These are phyloP conservation scores for Tylopilus orsonianus DNA, from an alignment of 1,284 basidiomycete genomes.

Conservation along the genomic window DNA sequence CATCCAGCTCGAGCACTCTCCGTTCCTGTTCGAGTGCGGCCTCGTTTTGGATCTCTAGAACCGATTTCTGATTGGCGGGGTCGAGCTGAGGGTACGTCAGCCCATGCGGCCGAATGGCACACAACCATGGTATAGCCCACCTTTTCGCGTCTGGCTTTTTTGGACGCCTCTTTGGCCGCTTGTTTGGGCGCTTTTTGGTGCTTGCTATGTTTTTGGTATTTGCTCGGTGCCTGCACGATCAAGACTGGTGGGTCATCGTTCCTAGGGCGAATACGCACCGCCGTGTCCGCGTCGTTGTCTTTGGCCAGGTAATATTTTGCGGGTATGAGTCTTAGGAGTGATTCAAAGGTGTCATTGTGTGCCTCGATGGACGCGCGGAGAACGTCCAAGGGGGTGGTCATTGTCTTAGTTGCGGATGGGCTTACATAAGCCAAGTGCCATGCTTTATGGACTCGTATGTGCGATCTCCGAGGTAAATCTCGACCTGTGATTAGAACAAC, in stretches of 20 bases:
- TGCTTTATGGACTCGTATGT: too few relatives aligned
- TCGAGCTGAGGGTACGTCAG: slow-evolving; percentile 62
- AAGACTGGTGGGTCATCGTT: background rate
- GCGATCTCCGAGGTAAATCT: too few relatives aligned
- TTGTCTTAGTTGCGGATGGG: slow-evolving; percentile 21
- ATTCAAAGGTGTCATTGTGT: slow-evolving; percentile 84
- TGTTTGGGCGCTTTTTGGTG: slow-evolving; percentile 80
- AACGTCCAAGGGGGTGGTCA: slow-evolving; percentile 50
- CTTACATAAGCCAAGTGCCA: too few relatives aligned
- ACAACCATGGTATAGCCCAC: slow-evolving; percentile 45
- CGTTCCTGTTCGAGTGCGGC: slow-evolving; percentile 28
- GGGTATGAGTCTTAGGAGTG: slow-evolving; percentile 80
- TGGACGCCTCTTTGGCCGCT: slow-evolving; percentile 82
- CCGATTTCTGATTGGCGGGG: slow-evolving; percentile 82
- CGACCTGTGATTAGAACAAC: too few relatives aligned
- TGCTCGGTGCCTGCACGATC: slow-evolving; percentile 54
- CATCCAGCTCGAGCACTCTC: slow-evolving; percentile 15
- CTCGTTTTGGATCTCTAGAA: slow-evolving; percentile 74
- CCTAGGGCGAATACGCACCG: slow-evolving; percentile 13
- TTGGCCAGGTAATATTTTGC: slow-evolving; percentile 82
- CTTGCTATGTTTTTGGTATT: slow-evolving; percentile 89
- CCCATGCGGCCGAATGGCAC: too few relatives aligned
- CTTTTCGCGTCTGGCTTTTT: slow-evolving; percentile 83
- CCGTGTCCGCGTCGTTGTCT: slow-evolving; percentile 41
- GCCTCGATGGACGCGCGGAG: slow-evolving; percentile 71